Evolutionary conservation across 202 grass and related monocot species (phyloP), one percentile per base, ranked within the genome.

Genomic region (Saccharum hybrid): DNA sequence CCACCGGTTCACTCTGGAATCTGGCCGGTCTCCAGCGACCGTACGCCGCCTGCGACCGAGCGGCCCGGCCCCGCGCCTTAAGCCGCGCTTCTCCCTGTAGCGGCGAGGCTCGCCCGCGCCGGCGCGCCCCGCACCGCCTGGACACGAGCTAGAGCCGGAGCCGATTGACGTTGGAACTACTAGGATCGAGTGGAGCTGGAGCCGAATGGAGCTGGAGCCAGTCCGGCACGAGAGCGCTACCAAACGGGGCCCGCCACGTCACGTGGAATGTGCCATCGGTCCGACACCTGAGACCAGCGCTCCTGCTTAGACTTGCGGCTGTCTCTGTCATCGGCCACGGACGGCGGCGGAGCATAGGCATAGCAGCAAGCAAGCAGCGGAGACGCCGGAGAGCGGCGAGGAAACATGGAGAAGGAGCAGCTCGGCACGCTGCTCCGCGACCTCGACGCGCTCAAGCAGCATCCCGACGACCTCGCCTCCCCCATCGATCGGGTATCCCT

Each of bases 391-490:
- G 54, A 59, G n/a, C 60, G 42, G 76, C 26, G 21, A 59, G 12
- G 69, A 48, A 7, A 4, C 61, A 92, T 92, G 90, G 90, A 90
- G 84, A 80, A 78, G 51, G 77, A 90, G 81, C 81, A 90, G 77
- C 81, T 92, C 39, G 61, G 77, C 43, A 62, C 82, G 65, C 84
- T 92, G 40, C 81, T 92, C 8, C 13, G 68, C 19, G 90, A 90
- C 68, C 84, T 92, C 21, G 90, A 90, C 23, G 71, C 81, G 66
- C 90, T 92, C 80, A 87, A 85, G 87, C 80, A 87, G 80, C 45
- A 66, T 61, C 84, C 87, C 0, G 74, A 84, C 3, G 82, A 89
- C 14, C 38, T 73, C 10, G 51, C 80, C 75, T 74, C 76, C 78
- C 63, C 71, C 78, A 68, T 90, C 76, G 81, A 92, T 45, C 79